Evolutionary conservation across 2,329 filamentous ascomycete species (phyloP), one percentile per base, ranked within the genome.

Genomic region (Colletotrichum sp.): DNA sequence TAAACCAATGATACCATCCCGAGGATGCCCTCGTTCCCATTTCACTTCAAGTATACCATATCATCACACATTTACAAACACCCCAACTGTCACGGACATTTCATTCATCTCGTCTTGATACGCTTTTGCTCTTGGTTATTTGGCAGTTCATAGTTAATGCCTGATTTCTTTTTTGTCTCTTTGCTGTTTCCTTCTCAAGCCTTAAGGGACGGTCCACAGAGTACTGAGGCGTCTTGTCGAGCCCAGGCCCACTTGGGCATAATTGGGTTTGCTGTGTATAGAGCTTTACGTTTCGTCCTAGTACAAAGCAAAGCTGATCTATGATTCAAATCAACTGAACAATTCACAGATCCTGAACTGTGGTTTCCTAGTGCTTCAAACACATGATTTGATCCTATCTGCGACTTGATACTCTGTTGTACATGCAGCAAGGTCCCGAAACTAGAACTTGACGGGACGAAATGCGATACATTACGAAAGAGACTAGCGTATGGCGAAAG

Each of bases 1-100:
- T 28, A 58, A 71, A 60, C 68, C 43, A 36, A 75, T 75, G 73
- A 75, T 75, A 75, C 73, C 73, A 75, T 61, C 65, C 72, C 64
- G 72, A 67, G 72, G 72, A 67, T 57, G 63, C 43, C 70, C 69
- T 75, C 70, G 64, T 21, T 58, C 64, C 57, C 58, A 32, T 61
- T 75, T 73, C 70, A n/a, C 58, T 75, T 75, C 73, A 30, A 73
- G 64, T 75, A 73, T 75, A 73, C 73, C 73, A 75, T 68, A 73
- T 60, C 70, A 68, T 58, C 34, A 34, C 57, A 64, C 28, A 26
- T 66, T 43, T 30, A 61, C 48, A 75, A 57, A 66, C 63, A 72
- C 15, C 67, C 64, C 38, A 43, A 64, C 63, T 30, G 48, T 16
- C 34, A 61, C 64, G 73, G 58, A 73, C 57, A 65, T 60, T 64